These are phyloP conservation scores for Calonectria henricotiae DNA, from an alignment of 2,329 filamentous ascomycete species.

Conservation along the genomic window DNA sequence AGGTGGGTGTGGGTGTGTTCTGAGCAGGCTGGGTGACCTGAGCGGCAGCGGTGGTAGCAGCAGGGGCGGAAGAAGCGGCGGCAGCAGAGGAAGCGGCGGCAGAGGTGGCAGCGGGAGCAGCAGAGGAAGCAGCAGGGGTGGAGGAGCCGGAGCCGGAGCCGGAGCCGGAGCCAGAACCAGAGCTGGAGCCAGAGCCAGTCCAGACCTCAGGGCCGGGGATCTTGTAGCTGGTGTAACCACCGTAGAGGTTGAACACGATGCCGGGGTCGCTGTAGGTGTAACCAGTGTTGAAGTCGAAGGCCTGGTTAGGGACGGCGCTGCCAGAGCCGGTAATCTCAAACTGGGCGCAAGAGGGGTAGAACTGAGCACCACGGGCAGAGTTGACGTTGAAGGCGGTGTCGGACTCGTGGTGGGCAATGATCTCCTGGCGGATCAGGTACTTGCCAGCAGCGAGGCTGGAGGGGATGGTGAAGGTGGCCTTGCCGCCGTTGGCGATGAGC, in stretches of 20 bases:
- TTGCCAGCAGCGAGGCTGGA: slow-evolving; percentile 64
- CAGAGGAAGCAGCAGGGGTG: slow-evolving; percentile 24
- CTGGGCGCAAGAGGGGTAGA: slow-evolving; percentile 75
- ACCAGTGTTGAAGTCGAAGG: slow-evolving; percentile 67
- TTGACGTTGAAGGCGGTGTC: slow-evolving; percentile 54
- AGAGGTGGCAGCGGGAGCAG: slow-evolving; percentile 30
- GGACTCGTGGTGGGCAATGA: slow-evolving; percentile 69
- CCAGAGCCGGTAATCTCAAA: slow-evolving; percentile 71
- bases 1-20: slow-evolving; percentile 40
- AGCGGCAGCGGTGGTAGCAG: slow-evolving; percentile 32
- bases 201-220: slow-evolving; percentile 59
- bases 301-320: slow-evolving; percentile 57
- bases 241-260: slow-evolving; percentile 75
- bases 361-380: slow-evolving; percentile 58
- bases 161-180: slow-evolving; percentile 31
- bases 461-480: slow-evolving; percentile 66
- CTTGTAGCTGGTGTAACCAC: slow-evolving; percentile 51
- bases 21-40: slow-evolving; percentile 37
- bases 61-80: slow-evolving; percentile 28
- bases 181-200: slow-evolving; percentile 23
- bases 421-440: slow-evolving; percentile 71
- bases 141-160: slow-evolving; percentile 30
- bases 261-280: slow-evolving; percentile 74
- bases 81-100: slow-evolving; percentile 32
- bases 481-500: slow-evolving; percentile 67